These are phyloP conservation scores for Verticillium tricorpus DNA, from an alignment of 2,329 filamentous ascomycete species.

Conservation along the genomic window DNA sequence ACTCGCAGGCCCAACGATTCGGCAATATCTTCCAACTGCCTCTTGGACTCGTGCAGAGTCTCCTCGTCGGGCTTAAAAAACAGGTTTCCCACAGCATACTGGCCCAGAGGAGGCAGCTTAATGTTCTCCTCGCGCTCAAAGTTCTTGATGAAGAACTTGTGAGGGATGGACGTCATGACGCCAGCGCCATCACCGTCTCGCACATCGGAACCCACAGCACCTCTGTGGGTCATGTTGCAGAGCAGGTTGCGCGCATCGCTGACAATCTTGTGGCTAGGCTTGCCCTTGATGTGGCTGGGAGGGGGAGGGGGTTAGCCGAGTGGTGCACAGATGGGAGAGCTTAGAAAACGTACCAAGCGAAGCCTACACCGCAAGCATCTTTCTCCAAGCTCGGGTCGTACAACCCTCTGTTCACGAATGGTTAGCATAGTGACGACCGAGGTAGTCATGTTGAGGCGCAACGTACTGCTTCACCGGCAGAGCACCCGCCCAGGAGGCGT, in stretches of 20 bases:
- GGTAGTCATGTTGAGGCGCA: not conserved
- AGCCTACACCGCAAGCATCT: conserved; percentile 99
- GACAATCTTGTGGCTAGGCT: conserved; percentile 95
- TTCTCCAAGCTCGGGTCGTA: conserved; percentile 96
- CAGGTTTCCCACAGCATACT: conserved; percentile 95
- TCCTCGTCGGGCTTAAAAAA: conserved; percentile 98
- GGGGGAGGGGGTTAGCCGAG: conserved; percentile 14
- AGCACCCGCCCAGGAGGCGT: conserved; percentile 85
- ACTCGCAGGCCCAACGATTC: conserved; percentile 83
- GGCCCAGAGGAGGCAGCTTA: conserved; percentile 79
- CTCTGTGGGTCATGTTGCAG: conserved; percentile 99
- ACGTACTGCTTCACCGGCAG: conserved; percentile 87
- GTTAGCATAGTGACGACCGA: not conserved
- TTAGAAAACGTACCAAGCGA: conserved; percentile 73
- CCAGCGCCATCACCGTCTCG: conserved; percentile 97
- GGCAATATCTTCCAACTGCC: conserved; percentile 91
- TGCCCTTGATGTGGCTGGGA: conserved; percentile 89
- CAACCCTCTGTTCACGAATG: conserved; percentile 55
- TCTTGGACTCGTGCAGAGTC: conserved; percentile 83
- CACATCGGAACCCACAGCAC: conserved; percentile 95
- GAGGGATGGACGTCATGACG: conserved; percentile 98
- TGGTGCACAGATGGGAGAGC: not conserved
- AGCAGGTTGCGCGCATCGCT: conserved; percentile 95
- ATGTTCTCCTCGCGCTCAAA: conserved; percentile 88
- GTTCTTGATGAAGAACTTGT: conserved; percentile 98